Evolutionary conservation across 2,329 filamentous ascomycete species (phyloP).

Genomic region (Phialemoniopsis sp.): DNA sequence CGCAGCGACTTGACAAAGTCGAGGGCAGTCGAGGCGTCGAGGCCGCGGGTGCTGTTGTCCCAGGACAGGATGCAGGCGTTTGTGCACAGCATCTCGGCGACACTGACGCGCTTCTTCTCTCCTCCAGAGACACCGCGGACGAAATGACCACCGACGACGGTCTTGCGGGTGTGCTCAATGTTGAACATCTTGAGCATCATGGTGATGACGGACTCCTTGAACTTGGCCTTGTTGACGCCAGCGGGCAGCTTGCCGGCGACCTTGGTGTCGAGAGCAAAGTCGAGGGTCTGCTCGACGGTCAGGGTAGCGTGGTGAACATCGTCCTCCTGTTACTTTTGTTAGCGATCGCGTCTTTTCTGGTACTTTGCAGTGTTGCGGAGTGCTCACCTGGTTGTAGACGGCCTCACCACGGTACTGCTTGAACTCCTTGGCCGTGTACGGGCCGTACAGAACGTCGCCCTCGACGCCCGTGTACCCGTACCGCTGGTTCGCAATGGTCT

Average conservation of each 20-base stretch:
- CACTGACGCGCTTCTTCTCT: slow-evolving; percentile 76
- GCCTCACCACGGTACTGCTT: slow-evolving; percentile 75
- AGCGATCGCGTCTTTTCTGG: too few species aligned
- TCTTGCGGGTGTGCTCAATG: slow-evolving; percentile 83
- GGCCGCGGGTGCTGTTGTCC: slow-evolving; percentile 62
- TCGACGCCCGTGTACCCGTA: slow-evolving; percentile 48
- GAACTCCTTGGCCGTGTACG: slow-evolving; percentile 68
- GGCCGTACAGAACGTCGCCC: slow-evolving; percentile 75
- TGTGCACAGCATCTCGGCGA: slow-evolving; percentile 78
- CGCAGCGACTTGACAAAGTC: slow-evolving; percentile 61
- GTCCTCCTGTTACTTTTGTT: slow-evolving; percentile 48
- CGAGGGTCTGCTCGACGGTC: slow-evolving; percentile 82
- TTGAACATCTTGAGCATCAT: slow-evolving; percentile 88
- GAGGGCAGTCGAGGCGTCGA: slow-evolving; percentile 52
- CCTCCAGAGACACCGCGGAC: slow-evolving; percentile 72
- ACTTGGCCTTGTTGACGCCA: slow-evolving; percentile 62
- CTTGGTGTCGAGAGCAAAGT: slow-evolving; percentile 81
- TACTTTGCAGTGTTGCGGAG: too few species aligned
- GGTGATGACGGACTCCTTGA: slow-evolving; percentile 72
- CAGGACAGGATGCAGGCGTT: slow-evolving; percentile 68
- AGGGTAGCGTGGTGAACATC: slow-evolving; percentile 82
- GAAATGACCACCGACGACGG: slow-evolving; percentile 78
- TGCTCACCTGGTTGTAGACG: slow-evolving; percentile 66
- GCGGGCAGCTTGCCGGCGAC: slow-evolving; percentile 75
- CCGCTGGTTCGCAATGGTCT: slow-evolving; percentile 63